These are phyloP conservation scores for Gymnopus androsaceus DNA, from an alignment of 1,284 basidiomycete genomes.

Conservation along the genomic window DNA sequence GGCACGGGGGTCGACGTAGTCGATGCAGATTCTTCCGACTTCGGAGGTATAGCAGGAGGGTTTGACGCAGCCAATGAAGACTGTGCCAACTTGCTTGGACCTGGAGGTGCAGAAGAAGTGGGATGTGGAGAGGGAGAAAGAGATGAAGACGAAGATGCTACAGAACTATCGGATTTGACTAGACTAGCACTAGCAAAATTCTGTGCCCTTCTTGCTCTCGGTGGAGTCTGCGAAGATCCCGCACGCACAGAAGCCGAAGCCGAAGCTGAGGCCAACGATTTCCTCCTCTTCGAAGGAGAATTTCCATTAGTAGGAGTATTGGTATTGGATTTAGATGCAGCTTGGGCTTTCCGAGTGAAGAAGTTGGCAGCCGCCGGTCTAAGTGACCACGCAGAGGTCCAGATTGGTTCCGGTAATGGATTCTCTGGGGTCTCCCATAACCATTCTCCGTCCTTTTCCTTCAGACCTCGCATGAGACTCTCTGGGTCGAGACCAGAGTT, in stretches of 20 bases:
- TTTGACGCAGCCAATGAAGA: too few relatives aligned
- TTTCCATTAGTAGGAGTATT: not conserved
- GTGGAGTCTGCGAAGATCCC: not conserved
- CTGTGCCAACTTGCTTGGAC: not conserved
- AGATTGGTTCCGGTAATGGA: not conserved
- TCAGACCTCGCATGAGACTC: slow-evolving; percentile 7
- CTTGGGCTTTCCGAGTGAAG: not conserved
- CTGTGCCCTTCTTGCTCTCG: not conserved
- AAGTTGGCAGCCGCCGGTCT: not conserved
- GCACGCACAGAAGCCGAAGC: too few relatives aligned
- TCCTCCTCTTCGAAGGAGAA: too few relatives aligned
- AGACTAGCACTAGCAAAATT: not conserved
- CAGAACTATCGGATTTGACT: too few relatives aligned
- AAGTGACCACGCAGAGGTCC: not conserved
- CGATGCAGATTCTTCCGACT: too few relatives aligned
- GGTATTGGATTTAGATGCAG: not conserved
- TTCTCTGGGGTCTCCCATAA: slow-evolving; percentile 3
- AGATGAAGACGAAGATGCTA: not conserved
- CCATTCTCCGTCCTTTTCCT: slow-evolving; percentile 6
- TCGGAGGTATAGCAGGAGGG: too few relatives aligned
- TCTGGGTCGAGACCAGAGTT: slow-evolving; percentile 1
- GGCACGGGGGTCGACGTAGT: too few relatives aligned
- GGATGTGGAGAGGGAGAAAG: too few relatives aligned
- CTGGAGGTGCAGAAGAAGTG: not conserved
- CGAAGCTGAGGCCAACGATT: too few relatives aligned